These are phyloP conservation scores for Capsicum rhomboideum DNA, from an alignment of 257 asterid species.

Conservation along the genomic window DNA sequence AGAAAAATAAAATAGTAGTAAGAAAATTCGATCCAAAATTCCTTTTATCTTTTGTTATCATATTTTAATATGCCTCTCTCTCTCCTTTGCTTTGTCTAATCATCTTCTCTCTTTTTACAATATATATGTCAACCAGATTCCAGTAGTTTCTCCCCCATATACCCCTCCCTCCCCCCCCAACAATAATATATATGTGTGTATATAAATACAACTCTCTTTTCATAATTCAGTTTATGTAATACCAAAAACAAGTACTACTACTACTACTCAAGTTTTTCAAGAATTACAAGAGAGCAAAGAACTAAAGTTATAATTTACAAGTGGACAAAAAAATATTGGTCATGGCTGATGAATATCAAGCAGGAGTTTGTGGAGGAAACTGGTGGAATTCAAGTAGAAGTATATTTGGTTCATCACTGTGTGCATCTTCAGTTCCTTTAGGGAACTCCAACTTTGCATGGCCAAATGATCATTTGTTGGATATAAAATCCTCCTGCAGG, in stretches of 20 bases:
- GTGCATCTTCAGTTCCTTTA: slow-evolving; percentile 35
- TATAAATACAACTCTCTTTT: background rate
- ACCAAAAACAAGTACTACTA: background rate
- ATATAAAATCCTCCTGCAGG: slow-evolving; percentile 14
- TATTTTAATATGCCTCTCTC: slow-evolving; percentile 6
- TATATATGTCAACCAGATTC: slow-evolving; percentile 59
- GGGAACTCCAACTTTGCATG: slow-evolving; percentile 33
- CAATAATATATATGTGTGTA: slow-evolving; percentile 8
- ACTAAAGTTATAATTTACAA: background rate
- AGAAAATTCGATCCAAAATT: slow-evolving; percentile 15
- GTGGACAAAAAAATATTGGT: background rate
- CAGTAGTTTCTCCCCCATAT: slow-evolving; percentile 16
- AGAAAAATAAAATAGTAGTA: slow-evolving; percentile 1
- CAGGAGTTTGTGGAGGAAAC: slow-evolving; percentile 49
- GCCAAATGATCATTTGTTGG: slow-evolving; percentile 25
- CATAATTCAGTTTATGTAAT: slow-evolving; percentile 21
- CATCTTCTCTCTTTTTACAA: slow-evolving; percentile 10
- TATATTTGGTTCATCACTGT: slow-evolving; percentile 44
- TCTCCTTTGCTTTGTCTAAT: slow-evolving; percentile 14
- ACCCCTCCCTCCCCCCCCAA: slow-evolving; percentile 21
- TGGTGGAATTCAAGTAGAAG: slow-evolving; percentile 60
- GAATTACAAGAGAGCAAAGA: background rate
- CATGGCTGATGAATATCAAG: slow-evolving; percentile 60
- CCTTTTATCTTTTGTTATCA: slow-evolving; percentile 3
- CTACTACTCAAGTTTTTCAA: background rate